A percentile compares a stretch with the other conserved stretches of the same genome.
Evolutionary conservation across 2,329 filamentous ascomycete species (phyloP).

Genomic region (Exutisphaerella laricina): DNA sequence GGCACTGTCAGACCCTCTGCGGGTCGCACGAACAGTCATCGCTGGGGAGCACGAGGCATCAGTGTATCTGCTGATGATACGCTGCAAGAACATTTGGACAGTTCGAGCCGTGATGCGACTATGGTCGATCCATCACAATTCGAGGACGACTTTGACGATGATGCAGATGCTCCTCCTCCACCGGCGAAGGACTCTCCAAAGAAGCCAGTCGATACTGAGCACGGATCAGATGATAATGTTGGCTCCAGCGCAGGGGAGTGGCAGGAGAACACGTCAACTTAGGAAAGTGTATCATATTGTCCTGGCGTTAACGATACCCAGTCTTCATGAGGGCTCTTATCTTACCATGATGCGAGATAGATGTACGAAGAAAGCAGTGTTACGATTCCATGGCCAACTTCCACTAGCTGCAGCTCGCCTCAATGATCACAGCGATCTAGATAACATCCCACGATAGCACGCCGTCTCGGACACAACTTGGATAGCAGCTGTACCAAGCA

Average conservation of each 20-base stretch:
- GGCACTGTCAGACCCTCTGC: conserved; percentile 26
- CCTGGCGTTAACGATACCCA: conserved; percentile 15
- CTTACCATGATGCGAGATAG: neutral
- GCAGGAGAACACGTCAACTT: conserved; percentile 18
- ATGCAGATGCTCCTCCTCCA: conserved; percentile 32
- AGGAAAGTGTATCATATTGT: conserved; percentile 7
- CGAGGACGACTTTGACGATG: conserved; percentile 40
- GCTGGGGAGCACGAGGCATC: conserved; percentile 55
- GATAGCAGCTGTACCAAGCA: no score
- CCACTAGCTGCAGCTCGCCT: no score
- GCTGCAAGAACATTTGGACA: conserved; percentile 33
- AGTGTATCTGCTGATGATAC: conserved; percentile 56
- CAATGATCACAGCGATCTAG: no score
- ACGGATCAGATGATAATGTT: conserved; percentile 13
- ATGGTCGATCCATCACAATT: conserved; percentile 45
- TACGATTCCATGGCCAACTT: no score
- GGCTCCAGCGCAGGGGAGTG: conserved; percentile 29
- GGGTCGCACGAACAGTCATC: conserved; percentile 33
- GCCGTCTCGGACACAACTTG: no score
- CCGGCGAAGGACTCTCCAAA: conserved; percentile 24
- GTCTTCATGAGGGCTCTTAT: neutral
- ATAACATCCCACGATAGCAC: no score
- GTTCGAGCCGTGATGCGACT: conserved; percentile 26
- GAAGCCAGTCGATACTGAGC: conserved; percentile 3
- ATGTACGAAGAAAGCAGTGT: neutral